These are phyloP conservation scores for Colletotrichum sp. DNA, from an alignment of 2,329 filamentous ascomycete species.

Conservation along the genomic window DNA sequence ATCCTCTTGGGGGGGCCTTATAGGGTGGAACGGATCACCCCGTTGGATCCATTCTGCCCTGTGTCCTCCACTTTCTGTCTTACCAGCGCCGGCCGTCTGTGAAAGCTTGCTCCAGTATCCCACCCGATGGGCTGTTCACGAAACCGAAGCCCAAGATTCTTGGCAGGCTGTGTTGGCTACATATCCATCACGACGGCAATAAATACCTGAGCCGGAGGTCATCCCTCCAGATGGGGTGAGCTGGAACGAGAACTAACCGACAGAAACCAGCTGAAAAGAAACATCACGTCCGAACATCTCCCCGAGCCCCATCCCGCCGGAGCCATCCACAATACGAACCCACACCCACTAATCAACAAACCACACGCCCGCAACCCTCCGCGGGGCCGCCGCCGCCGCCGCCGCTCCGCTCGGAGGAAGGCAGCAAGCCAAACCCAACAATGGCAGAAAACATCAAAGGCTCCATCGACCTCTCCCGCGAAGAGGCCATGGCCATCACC, in stretches of 20 bases:
- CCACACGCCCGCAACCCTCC: background rate
- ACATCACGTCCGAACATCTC: background rate
- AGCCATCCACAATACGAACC: background rate
- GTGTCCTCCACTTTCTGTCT: rapidly evolving
- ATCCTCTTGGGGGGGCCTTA: background rate
- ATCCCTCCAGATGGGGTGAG: background rate
- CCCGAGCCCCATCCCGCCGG: background rate
- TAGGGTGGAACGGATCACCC: background rate
- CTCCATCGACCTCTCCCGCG: background rate
- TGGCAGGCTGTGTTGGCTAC: background rate
- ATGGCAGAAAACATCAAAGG: constrained; percentile 7
- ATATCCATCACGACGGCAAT: background rate
- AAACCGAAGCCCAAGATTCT: background rate
- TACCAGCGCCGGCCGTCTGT: background rate
- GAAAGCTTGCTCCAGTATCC: background rate
- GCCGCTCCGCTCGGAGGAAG: background rate
- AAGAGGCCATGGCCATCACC: constrained; percentile 18
- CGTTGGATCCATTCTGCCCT: background rate
- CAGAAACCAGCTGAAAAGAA: background rate
- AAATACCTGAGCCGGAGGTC: background rate
- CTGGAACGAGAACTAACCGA: background rate
- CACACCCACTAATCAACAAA: background rate
- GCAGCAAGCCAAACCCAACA: background rate
- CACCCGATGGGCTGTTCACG: background rate
- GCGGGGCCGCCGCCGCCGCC: background rate